Conservation (phyloP, 352 stramenopile species). For the Paralagenidium karlingii region DNA sequence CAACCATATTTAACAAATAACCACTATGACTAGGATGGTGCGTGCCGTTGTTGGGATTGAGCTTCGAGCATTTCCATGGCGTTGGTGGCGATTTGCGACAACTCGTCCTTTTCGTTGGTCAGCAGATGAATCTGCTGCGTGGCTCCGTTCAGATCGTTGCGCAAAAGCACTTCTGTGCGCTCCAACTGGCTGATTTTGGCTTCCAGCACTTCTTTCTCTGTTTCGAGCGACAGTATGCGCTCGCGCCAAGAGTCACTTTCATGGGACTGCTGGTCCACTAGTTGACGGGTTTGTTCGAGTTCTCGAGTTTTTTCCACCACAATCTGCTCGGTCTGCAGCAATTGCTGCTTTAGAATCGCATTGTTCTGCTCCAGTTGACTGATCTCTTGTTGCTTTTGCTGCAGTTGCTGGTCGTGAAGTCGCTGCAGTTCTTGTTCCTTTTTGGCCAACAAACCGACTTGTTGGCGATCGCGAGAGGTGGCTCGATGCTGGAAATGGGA, state of each 20-base stretch:
- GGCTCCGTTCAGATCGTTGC: slow-evolving; percentile 24
- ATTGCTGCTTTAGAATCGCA: slow-evolving; percentile 1
- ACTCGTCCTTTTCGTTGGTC: slow-evolving; percentile 30
- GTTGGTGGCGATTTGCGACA: slow-evolving; percentile 44
- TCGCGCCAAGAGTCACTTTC: no score
- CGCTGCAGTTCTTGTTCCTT: slow-evolving; percentile 19
- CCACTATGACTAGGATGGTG: no score
- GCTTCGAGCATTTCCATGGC: slow-evolving; percentile 52
- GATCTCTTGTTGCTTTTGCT: slow-evolving; percentile 14
- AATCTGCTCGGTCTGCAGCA: slow-evolving; percentile 15
- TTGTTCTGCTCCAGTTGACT: slow-evolving; percentile 5
- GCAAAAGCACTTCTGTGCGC: slow-evolving; percentile 22
- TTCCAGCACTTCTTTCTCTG: slow-evolving; percentile 15
- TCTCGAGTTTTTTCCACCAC: slow-evolving; percentile 10
- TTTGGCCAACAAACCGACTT: neutral
- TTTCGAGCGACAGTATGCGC: slow-evolving; percentile 3
- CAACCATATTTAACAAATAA: no score
- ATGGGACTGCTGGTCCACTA: no score
- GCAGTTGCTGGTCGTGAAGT: slow-evolving; percentile 17
- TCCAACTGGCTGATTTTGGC: slow-evolving; percentile 25
- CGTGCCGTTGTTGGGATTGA: neutral
- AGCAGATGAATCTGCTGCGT: slow-evolving; percentile 20
- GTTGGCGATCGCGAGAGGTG: neutral
- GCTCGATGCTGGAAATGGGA: slow-evolving; percentile 39
- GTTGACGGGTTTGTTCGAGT: no score